Conservation (phyloP, 495 filamentous ascomycete genomes). For the Talaromyces trachyspermus region DNA sequence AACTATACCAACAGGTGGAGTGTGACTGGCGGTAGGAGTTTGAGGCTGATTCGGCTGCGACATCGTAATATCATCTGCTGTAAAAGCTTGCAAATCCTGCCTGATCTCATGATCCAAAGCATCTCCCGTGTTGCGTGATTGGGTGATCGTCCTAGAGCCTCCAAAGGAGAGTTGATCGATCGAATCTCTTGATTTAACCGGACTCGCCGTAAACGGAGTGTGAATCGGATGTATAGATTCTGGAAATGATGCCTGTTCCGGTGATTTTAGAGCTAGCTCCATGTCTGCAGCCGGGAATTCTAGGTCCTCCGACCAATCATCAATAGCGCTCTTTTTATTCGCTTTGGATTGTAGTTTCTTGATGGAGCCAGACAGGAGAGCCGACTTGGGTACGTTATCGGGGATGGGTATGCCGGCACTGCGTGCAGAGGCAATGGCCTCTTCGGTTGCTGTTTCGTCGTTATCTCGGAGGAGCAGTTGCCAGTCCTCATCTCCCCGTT, state of each 20-base stretch:
- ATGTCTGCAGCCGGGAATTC: conserved; percentile 62
- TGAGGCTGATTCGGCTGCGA: conserved; percentile 36
- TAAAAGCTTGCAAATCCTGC: conserved; percentile 55
- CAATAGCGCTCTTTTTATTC: conserved; percentile 62
- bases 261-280: conserved; percentile 55
- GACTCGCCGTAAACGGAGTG: conserved; percentile 31
- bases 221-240: conserved; percentile 60
- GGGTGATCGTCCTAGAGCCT: conserved; percentile 20
- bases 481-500: conserved; percentile 72
- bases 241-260: conserved; percentile 54
- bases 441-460: conserved; percentile 69
- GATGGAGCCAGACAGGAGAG: conserved; percentile 87
- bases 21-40: conserved; percentile 32
- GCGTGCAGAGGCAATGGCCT: conserved; percentile 80
- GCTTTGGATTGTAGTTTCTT: conserved; percentile 82
- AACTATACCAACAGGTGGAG: too few relatives aligned
- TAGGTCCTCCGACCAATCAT: conserved; percentile 90
- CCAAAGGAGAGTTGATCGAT: conserved; percentile 13
- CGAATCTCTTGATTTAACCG: conserved; percentile 28
- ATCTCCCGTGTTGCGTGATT: conserved; percentile 28
- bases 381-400: conserved; percentile 82
- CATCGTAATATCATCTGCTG: conserved; percentile 63
- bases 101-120: conserved; percentile 49
- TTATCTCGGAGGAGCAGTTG: conserved; percentile 71
- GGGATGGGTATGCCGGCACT: conserved; percentile 91